A percentile compares a stretch with the other conserved stretches of the same genome.
phyloP scores from a whole-genome alignment of 441 rosid genomes.

The Sinapis alba region DNA sequence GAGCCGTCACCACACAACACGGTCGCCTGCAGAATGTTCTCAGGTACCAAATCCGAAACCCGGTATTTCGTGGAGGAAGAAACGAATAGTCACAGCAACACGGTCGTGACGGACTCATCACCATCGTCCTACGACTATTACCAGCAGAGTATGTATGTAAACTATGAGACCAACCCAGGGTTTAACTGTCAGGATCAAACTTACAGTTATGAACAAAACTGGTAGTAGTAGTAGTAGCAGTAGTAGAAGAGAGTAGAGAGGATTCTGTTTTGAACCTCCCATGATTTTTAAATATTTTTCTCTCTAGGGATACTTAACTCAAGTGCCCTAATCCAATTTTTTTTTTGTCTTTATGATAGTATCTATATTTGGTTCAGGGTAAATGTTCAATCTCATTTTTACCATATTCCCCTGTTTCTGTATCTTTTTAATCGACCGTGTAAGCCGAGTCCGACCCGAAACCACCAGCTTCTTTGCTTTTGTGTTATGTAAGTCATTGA shows the following conservation, averaged over 20 bases:
- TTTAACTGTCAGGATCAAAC: conserved; percentile 43
- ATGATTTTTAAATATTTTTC: conserved; percentile 38
- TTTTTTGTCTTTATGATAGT: conserved; percentile 21
- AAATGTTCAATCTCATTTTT: conserved; percentile 21
- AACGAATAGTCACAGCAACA: conserved; percentile 49
- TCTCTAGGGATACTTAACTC: conserved; percentile 39
- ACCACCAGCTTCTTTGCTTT: no score
- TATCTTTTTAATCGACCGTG: not conserved
- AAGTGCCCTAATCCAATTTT: conserved; percentile 25
- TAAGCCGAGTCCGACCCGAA: no score
- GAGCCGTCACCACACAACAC: conserved; percentile 52
- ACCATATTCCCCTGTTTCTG: conserved; percentile 20
- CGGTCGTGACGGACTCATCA: conserved; percentile 45
- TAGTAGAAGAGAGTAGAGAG: conserved; percentile 33
- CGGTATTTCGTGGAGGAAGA: conserved; percentile 57
- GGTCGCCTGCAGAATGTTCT: conserved; percentile 61
- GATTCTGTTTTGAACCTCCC: conserved; percentile 36
- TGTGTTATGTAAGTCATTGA: no score
- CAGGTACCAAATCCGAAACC: conserved; percentile 52
- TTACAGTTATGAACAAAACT: conserved; percentile 43
- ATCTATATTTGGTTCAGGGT: conserved; percentile 29
- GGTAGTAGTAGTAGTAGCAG: conserved; percentile 34
- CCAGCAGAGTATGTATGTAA: conserved; percentile 45
- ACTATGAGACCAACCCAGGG: conserved; percentile 47
- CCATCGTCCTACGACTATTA: conserved; percentile 22